Percentiles rank a stretch among this genome's conserved stretches.
These are phyloP conservation scores for Scedosporium dehoogii DNA, from an alignment of 2,329 filamentous ascomycete species.

Conservation along the genomic window DNA sequence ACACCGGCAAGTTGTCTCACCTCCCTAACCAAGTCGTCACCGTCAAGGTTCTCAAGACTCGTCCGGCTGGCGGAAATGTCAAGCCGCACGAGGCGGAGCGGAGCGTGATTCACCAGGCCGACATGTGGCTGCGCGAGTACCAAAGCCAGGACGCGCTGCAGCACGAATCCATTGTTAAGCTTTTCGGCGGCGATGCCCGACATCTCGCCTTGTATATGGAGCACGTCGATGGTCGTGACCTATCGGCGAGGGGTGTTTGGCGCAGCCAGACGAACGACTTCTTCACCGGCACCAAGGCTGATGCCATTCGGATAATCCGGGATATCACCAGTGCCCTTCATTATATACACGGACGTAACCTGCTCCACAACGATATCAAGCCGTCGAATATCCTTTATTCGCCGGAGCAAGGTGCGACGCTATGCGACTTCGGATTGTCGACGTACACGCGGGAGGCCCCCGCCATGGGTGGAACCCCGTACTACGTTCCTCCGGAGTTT, in stretches of 20 bases:
- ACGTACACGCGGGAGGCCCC: slow-evolving; percentile 35
- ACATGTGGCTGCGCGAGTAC: slow-evolving; percentile 34
- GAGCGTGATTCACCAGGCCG: slow-evolving; percentile 48
- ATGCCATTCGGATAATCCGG: slow-evolving; percentile 41
- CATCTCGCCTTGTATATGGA: slow-evolving; percentile 54
- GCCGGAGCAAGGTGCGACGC: slow-evolving; percentile 44
- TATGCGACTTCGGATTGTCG: slow-evolving; percentile 51
- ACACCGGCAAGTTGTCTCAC: slow-evolving; percentile 42
- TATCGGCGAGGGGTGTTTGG: slow-evolving; percentile 40
- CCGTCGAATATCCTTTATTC: slow-evolving; percentile 53
- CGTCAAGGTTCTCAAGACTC: slow-evolving; percentile 51
- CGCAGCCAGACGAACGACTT: slow-evolving; percentile 34
- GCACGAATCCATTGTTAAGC: slow-evolving; percentile 47
- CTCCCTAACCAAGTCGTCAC: slow-evolving; percentile 45
- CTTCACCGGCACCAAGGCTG: slow-evolving; percentile 38
- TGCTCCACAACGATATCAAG: slow-evolving; percentile 55
- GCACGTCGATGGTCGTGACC: slow-evolving; percentile 45
- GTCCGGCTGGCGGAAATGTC: slow-evolving; percentile 26
- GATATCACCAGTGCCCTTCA: slow-evolving; percentile 44
- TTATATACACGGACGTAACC: slow-evolving; percentile 43
- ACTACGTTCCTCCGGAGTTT: slow-evolving; percentile 53
- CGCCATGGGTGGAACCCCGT: slow-evolving; percentile 47
- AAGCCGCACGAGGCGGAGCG: slow-evolving; percentile 41
- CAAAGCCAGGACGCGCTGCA: slow-evolving; percentile 21
- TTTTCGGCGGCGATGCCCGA: slow-evolving; percentile 50